Evolutionary conservation across 371 early-diverging fungal genomes (phyloP), one percentile per base, ranked within the genome.

Genomic region (Rhizopus microsporus): DNA sequence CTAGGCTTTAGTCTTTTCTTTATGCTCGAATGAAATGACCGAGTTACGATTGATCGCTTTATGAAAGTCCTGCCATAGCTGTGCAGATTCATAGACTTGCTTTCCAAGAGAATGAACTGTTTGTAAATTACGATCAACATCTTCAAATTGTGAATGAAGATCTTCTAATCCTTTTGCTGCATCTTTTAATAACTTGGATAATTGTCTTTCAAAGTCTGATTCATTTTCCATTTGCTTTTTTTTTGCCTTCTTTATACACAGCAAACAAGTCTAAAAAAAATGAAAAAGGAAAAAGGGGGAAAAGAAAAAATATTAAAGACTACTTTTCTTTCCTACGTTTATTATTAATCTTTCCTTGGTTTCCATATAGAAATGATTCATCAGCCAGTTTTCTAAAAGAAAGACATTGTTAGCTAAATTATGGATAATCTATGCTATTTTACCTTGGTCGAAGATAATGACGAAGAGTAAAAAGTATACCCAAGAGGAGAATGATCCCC

Each of bases 301-400:
- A 12, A 37, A 44, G 44, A 17, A 23, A 23, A 23, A 23, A 23
- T 2, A 37, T 37, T 4, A 10, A 13, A 37, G 13, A 7, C 38
- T 13, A 37, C 10, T 37, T 37, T 37, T 37, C 13, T 37, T 37
- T 37, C 3, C 37, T 37, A 23, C 2, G 23, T 23, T 23, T 23
- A 37, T 37, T 37, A 37, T 37, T 37, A 37, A 37, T 37, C 7
- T 37, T 23, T 23, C 23, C 23, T 7, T 95, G 91, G 74, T 97
- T 96, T 97, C 98, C 96, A 23, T 93, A 92, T 52, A 97, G 71
- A 64, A 94, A 94, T 6, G 89, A 88, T 62, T 92, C 90, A 73
- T 97, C 97, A 23, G 96, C 96, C 49, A 96, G 78, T 63, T 94
- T 88, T 56, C 94, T 88, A 72, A 16, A n/a, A 53, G 39, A 17